Percentiles rank a stretch among this genome's conserved stretches.
Evolutionary conservation across 2,329 filamentous ascomycete genomes (phyloP).

Genomic region (Aspergillus sp.): DNA sequence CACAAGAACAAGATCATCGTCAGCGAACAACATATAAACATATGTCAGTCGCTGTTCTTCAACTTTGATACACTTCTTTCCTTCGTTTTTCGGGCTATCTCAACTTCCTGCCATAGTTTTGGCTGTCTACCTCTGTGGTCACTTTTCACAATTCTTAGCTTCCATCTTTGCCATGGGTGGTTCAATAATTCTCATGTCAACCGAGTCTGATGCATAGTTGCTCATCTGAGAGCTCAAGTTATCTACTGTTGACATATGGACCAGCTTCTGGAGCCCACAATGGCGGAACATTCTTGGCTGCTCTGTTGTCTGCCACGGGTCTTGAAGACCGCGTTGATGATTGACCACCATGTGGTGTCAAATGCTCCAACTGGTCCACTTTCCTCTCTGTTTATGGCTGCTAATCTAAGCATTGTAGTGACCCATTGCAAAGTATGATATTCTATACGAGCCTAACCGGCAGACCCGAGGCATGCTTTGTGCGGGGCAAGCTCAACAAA

Average conservation of each 20-base stretch:
- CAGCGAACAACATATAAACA: background rate
- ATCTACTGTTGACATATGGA: background rate
- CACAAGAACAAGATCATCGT: too few relatives aligned
- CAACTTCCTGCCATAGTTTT: background rate
- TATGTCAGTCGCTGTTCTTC: too few relatives aligned
- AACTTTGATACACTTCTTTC: background rate
- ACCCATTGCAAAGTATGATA: background rate
- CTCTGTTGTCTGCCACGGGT: background rate
- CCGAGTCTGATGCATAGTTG: background rate
- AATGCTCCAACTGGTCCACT: background rate
- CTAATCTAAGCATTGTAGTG: background rate
- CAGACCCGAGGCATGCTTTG: slow-evolving; percentile 6
- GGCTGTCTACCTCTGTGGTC: background rate
- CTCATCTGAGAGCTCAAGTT: background rate
- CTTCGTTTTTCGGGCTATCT: background rate
- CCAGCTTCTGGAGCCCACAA: background rate
- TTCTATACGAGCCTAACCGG: background rate
- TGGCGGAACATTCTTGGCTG: background rate
- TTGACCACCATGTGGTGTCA: background rate
- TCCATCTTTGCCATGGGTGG: background rate
- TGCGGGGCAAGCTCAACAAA: slow-evolving; percentile 10
- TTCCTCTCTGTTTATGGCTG: background rate
- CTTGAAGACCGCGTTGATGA: background rate
- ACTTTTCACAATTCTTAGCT: background rate
- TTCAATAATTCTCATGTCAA: background rate